Evolutionary conservation across 768 basidiomycete species (phyloP).

Genomic region (Cyclocybe aegerita): DNA sequence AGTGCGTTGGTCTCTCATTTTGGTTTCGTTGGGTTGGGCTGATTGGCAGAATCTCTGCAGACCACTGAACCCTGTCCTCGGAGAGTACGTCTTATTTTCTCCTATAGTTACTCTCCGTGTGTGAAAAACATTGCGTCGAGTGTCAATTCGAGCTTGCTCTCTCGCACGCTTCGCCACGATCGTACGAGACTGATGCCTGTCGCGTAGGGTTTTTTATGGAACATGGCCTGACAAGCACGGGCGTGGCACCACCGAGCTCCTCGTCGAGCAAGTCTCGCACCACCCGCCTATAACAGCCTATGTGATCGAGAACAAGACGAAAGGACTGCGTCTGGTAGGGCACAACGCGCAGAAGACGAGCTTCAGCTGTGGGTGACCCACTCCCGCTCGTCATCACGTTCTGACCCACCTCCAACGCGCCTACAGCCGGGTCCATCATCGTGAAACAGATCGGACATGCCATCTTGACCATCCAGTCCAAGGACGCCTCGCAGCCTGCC

Average conservation of each 20-base stretch:
- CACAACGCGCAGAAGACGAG: conserved; percentile 96
- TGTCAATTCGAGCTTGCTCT: not conserved
- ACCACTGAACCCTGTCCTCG: conserved; percentile 93
- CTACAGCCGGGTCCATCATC: conserved; percentile 63
- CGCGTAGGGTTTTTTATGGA: conserved; percentile 80
- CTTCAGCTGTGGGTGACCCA: conserved; percentile 62
- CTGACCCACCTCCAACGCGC: not conserved
- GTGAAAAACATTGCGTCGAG: too few species aligned
- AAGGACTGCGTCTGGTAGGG: conserved; percentile 76
- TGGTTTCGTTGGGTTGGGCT: not conserved
- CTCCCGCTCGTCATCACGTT: not conserved
- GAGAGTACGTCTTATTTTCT: conserved; percentile 59
- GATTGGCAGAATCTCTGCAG: conserved; percentile 35
- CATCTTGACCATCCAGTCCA: conserved; percentile 63
- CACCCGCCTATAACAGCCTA: conserved; percentile 90
- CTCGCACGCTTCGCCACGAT: not conserved
- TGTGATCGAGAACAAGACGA: conserved; percentile 77
- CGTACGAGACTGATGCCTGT: conserved; percentile 1
- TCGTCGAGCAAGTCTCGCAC: conserved; percentile 96
- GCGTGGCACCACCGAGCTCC: conserved; percentile 78
- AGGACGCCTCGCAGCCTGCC: conserved; percentile 37
- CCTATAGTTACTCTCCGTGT: too few species aligned
- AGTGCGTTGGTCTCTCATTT: conserved; percentile 46
- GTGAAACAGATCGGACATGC: conserved; percentile 98
- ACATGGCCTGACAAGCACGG: conserved; percentile 76